A percentile compares a stretch with the other conserved stretches of the same genome.
Evolutionary conservation across 495 filamentous ascomycete species (phyloP).

Genomic region (Podospora comata): DNA sequence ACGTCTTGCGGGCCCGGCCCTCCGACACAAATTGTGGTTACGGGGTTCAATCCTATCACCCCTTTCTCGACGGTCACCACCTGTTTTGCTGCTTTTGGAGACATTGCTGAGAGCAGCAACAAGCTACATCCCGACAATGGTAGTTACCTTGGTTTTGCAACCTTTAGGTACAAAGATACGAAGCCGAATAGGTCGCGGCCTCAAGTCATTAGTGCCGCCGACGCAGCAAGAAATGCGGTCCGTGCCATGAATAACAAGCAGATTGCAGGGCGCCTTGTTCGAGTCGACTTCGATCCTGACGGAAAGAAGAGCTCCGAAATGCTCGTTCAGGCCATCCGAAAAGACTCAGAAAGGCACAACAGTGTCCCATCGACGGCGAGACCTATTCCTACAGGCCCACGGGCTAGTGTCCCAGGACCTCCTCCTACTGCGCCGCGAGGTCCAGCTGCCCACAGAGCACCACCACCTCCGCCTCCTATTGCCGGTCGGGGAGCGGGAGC

Average conservation of each 20-base stretch:
- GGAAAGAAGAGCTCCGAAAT: conserved; percentile 72
- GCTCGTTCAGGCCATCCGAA: conserved; percentile 64
- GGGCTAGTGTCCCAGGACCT: conserved; percentile 51
- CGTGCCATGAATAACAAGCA: conserved; percentile 61
- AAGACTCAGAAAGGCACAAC: conserved; percentile 61
- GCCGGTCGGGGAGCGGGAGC: conserved; percentile 30
- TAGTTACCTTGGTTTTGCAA: conserved; percentile 86
- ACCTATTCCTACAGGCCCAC: conserved; percentile 43
- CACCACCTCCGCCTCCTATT: conserved; percentile 13
- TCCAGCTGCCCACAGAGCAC: conserved; percentile 63
- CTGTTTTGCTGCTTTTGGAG: conserved; percentile 81
- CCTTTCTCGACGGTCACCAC: conserved; percentile 73
- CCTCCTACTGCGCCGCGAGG: conserved; percentile 84
- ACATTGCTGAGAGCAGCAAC: conserved; percentile 83
- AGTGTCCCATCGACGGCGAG: conserved; percentile 31
- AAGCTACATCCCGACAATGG: conserved; percentile 90
- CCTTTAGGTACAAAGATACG: conserved; percentile 81
- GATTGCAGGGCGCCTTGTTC: conserved; percentile 70
- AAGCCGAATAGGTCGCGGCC: conserved; percentile 45
- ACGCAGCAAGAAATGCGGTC: conserved; percentile 75
- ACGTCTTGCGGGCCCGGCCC: conserved; percentile 86
- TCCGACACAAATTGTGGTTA: conserved; percentile 82
- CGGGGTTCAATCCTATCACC: conserved; percentile 87
- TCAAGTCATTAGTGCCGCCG: conserved; percentile 59
- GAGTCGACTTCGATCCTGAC: conserved; percentile 84